Evolutionary conservation across 2,329 filamentous ascomycete genomes (phyloP).

Genomic region (Fusarium liriodendri): DNA sequence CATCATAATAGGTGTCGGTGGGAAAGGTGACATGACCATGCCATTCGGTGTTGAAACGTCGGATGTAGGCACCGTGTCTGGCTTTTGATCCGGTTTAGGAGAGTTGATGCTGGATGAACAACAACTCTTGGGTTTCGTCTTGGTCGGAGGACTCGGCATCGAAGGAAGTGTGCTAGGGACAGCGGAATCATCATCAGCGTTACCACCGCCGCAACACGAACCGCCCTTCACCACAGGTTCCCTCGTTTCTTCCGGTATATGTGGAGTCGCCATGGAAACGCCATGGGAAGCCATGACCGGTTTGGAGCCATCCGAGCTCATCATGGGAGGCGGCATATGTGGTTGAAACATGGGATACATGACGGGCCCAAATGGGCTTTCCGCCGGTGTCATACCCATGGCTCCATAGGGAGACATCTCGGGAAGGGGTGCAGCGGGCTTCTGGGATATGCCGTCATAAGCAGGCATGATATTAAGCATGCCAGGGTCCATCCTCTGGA

Average conservation of each 20-base stretch:
- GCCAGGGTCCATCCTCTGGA: slow-evolving; percentile 65
- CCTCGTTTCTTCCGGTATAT: slow-evolving; percentile 18
- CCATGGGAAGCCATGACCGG: slow-evolving; percentile 34
- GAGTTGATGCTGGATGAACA: slow-evolving; percentile 43
- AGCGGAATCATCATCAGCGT: slow-evolving; percentile 6
- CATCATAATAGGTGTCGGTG: slow-evolving; percentile 48
- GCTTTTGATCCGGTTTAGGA: slow-evolving; percentile 32
- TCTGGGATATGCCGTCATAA: slow-evolving; percentile 44
- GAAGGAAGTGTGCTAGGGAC: slow-evolving; percentile 26
- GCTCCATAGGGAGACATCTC: slow-evolving; percentile 43
- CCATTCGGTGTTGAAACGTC: slow-evolving; percentile 40
- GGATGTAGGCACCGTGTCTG: slow-evolving; percentile 31
- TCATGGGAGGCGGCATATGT: slow-evolving; percentile 42
- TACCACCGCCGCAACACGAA: slow-evolving; percentile 52
- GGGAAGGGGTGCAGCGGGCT: slow-evolving; percentile 37
- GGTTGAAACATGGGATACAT: slow-evolving; percentile 50
- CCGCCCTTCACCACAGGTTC: slow-evolving; percentile 37
- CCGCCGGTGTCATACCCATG: slow-evolving; percentile 43
- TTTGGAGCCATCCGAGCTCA: slow-evolving; percentile 30
- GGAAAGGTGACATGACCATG: slow-evolving; percentile 52
- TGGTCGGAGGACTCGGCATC: slow-evolving; percentile 27
- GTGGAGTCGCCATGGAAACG: slow-evolving; percentile 33
- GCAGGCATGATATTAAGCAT: slow-evolving; percentile 61
- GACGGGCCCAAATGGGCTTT: slow-evolving; percentile 40
- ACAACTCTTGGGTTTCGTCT: slow-evolving; percentile 43